Evolutionary conservation across 495 filamentous ascomycete genomes (phyloP).

Genomic region (Hypomontagnella submonticulosa): DNA sequence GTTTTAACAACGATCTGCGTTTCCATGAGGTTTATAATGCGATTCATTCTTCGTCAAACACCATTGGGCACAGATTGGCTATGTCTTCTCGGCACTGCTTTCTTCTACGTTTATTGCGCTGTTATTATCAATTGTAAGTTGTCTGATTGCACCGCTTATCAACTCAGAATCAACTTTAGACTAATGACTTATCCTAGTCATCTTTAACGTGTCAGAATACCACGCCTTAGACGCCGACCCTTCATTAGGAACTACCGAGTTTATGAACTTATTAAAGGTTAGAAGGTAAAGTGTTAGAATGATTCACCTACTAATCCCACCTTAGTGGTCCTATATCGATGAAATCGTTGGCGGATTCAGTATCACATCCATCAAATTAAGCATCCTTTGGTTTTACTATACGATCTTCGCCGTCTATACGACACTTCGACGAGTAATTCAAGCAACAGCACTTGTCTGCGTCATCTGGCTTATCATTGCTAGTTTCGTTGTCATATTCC

Average conservation of each 20-base stretch:
- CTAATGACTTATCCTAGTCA: background rate
- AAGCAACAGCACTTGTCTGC: background rate
- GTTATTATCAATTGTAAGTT: constrained; percentile 16
- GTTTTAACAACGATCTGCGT: too few relatives aligned
- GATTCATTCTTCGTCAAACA: background rate
- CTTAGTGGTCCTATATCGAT: background rate
- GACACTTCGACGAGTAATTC: background rate
- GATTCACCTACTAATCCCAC: background rate
- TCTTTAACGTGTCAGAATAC: constrained; percentile 7
- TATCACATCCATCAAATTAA: constrained; percentile 13
- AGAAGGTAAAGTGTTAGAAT: background rate
- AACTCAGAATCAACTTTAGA: background rate
- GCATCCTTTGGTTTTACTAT: constrained; percentile 25
- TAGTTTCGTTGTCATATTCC: background rate
- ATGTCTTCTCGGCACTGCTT: background rate
- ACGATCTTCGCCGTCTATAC: constrained; percentile 1
- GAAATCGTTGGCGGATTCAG: constrained; percentile 1
- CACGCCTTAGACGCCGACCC: too few relatives aligned
- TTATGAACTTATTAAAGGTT: background rate
- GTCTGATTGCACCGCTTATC: background rate
- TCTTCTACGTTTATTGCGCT: constrained; percentile 12
- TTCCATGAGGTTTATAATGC: too few relatives aligned
- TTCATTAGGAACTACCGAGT: background rate
- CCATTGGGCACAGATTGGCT: constrained; percentile 5
- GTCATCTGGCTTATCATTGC: constrained; percentile 10